Evolutionary conservation across 352 stramenopile species (phyloP).

Genomic region (Globisporangium takayamanum): DNA sequence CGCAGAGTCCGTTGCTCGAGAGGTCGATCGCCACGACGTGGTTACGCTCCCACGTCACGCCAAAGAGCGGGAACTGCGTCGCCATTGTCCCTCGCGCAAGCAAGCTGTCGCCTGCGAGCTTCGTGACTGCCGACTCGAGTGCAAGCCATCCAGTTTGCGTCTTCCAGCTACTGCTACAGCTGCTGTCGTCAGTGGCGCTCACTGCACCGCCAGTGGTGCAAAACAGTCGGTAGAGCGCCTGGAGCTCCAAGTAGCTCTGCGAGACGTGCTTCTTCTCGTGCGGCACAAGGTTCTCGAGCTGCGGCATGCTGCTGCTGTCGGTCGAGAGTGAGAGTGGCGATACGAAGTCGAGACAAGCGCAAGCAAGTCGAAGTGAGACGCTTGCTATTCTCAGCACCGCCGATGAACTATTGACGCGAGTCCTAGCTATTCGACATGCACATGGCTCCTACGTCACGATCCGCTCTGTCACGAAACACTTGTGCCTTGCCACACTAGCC

Average conservation of each 20-base stretch:
- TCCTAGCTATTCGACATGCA: no score
- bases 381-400: no score
- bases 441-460: neutral
- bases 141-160: conserved; percentile 31
- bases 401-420: no score
- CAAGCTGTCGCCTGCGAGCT: conserved; percentile 17
- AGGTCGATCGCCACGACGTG: conserved; percentile 56
- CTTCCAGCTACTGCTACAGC: conserved; percentile 23
- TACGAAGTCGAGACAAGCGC: neutral
- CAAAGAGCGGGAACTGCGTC: conserved; percentile 28
- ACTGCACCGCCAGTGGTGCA: conserved; percentile 25
- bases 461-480: neutral
- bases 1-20: conserved; percentile 37
- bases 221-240: conserved; percentile 39
- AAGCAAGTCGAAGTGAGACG: neutral
- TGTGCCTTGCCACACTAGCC: neutral
- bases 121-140: conserved; percentile 16
- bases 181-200: neutral
- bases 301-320: neutral
- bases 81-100: conserved; percentile 25
- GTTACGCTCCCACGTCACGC: conserved; percentile 51
- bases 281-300: neutral
- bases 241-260: conserved; percentile 36
- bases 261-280: conserved; percentile 21
- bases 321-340: no score